These are phyloP conservation scores for Claviceps africana DNA, from an alignment of 2,329 filamentous ascomycete species.

Conservation along the genomic window DNA sequence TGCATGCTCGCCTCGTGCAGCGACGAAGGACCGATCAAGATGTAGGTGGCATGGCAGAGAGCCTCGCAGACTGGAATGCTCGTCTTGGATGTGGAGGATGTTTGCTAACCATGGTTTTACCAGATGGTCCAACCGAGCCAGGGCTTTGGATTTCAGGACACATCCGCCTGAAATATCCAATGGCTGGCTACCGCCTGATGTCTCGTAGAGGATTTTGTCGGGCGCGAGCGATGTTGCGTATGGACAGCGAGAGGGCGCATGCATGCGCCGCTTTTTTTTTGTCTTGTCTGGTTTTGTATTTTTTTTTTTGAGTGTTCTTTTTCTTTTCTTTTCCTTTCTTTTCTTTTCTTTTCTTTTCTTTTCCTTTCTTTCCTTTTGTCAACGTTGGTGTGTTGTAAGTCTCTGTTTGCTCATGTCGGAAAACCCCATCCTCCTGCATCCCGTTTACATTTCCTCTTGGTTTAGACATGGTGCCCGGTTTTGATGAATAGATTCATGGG, in stretches of 20 bases:
- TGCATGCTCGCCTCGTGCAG: constrained; percentile 82
- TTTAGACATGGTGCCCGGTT: constrained; percentile 2
- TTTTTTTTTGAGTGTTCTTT: no score
- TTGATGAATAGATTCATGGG: constrained; percentile 1
- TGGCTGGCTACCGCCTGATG: constrained; percentile 9
- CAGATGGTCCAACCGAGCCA: constrained; percentile 10
- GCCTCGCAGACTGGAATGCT: no score
- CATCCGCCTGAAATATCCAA: constrained; percentile 6
- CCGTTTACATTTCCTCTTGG: neutral
- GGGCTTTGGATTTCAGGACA: constrained; percentile 10
- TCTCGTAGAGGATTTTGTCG: constrained; percentile 6
- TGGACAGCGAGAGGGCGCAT: neutral
- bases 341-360: neutral
- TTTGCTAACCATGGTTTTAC: neutral
- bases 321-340: neutral
- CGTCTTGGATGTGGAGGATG: neutral
- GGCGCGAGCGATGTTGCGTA: neutral
- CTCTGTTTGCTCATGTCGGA: neutral
- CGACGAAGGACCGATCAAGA: constrained; percentile 71
- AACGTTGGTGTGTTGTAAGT: neutral
- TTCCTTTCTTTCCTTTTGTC: neutral
- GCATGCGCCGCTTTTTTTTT: neutral
- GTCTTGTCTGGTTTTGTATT: neutral
- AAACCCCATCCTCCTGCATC: neutral
- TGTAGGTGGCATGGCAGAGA: constrained; percentile 43